Conservation (phyloP, 2,329 filamentous ascomycete species). For the Pyricularia sp. region DNA sequence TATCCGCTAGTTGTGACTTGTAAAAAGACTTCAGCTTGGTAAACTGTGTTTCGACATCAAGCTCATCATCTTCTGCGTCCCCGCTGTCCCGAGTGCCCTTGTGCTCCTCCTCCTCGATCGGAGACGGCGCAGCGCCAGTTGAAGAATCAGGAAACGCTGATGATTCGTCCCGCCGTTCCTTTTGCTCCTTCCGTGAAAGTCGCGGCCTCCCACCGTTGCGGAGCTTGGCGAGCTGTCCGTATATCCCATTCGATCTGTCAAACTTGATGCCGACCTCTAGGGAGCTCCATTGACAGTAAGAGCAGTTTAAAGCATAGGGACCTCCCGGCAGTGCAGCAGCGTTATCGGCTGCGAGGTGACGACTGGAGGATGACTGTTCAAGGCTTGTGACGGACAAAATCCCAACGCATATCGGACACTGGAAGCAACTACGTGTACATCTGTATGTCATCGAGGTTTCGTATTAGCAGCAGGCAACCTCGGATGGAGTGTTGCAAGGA, state of each 20-base stretch:
- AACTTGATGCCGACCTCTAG: slow-evolving; percentile 85
- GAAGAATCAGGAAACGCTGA: slow-evolving; percentile 12
- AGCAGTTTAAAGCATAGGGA: slow-evolving; percentile 70
- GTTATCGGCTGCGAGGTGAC: slow-evolving; percentile 31
- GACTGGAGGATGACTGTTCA: slow-evolving; percentile 41
- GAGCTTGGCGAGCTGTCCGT: slow-evolving; percentile 66
- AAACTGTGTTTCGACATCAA: slow-evolving; percentile 63
- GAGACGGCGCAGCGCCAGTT: background rate
- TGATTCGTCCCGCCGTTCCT: slow-evolving; percentile 39
- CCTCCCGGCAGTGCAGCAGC: slow-evolving; percentile 19
- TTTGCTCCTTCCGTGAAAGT: slow-evolving; percentile 40
- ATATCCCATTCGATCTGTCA: slow-evolving; percentile 79
- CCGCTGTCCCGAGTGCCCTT: slow-evolving; percentile 12
- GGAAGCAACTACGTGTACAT: slow-evolving; percentile 90
- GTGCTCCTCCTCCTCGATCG: background rate
- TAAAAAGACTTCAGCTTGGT: slow-evolving; percentile 71
- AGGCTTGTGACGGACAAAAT: slow-evolving; percentile 67
- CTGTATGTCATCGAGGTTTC: slow-evolving; percentile 29
- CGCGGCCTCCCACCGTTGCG: slow-evolving; percentile 49
- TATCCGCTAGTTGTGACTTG: slow-evolving; percentile 63
- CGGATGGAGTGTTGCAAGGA: background rate
- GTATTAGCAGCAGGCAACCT: background rate
- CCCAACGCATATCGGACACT: slow-evolving; percentile 82
- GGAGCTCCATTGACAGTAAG: slow-evolving; percentile 89
- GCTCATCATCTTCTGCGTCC: slow-evolving; percentile 27